Evolutionary conservation across 2,329 filamentous ascomycete species (phyloP), one percentile per base, ranked within the genome.

Genomic region (Fusarium zealandicum): DNA sequence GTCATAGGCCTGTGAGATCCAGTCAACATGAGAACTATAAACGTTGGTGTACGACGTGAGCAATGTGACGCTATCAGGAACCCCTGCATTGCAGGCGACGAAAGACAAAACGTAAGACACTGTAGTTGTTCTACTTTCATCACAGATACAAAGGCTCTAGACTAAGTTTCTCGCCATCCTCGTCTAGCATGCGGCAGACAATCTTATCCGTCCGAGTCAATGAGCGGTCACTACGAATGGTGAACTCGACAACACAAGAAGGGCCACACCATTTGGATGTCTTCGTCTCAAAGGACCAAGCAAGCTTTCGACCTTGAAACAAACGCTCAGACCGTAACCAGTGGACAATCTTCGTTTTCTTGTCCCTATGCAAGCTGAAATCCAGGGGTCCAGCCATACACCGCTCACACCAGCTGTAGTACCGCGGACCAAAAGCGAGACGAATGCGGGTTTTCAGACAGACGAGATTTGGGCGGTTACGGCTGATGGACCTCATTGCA

Each of bases 231-330:
- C 16, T 4, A 13, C 41, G 39, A 22, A 54, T 41, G 5, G 16
- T 14, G 13, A 59, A 38, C 6, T 10, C 27, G 11, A 59, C 11
- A 1, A 22, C 7, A n/a, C 45, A 51, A 1, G 20, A 43, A 3
- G 59, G 56, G 1, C 32, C 52, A 12, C 40, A 39, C 5, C n/a
- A 48, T 2, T 35, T 22, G 12, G 20, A 40, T 5, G 28, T 6
- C 1, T 33, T 3, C 10, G 61, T 61, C 2, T n/a, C n/a, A 10
- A 63, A 63, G 2, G 20, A 7, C 59, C 59, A 63, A 2, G 25
- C 27, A 18, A 51, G 18, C 5, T 25, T 45, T 2, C 30, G 48
- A 6, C n/a, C 20, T 4, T 5, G 5, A 16, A 63, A 63, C 3
- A 61, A 1, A 0, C 28, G 18, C 16, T 54, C 42, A 5, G 12